Evolutionary conservation across 1,284 basidiomycete genomes (phyloP), one percentile per base, ranked within the genome.

Genomic region (Ceratobasidium sp.): DNA sequence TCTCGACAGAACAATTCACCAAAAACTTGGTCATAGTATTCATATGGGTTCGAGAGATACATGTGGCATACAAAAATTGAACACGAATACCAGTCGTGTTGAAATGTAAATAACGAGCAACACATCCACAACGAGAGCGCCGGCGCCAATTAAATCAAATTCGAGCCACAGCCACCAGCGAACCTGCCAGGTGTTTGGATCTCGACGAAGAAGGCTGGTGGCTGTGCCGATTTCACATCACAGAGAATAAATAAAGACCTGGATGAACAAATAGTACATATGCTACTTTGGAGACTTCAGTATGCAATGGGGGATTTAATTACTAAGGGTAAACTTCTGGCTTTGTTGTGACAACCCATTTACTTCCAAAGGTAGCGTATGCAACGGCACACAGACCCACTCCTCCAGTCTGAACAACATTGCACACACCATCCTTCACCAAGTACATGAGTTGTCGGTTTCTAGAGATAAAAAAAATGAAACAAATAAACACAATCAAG

Each of bases 321-420:
- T 14, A 50, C 38, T 38, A 64, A 4, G 33, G 20, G n/a, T 33
- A 23, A 23, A 6, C 16, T 27, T 59, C 23, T 14, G 48, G 14
- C 23, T 33, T 64, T 64, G 10, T 10, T 33, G 38, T 64, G 33
- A 38, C 38, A 35, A 23, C 30, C 12, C 38, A 35, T 4, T 23
- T 27, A 35, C 48, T 46, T 65, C 73, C 73, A 44, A 65, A 35
- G 60, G 60, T 16, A 75, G 73, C 73, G 59, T 64, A 50, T 6
- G 35, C 33, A 64, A 52, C 27, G 5, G 33, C 3, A 48, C n/a
- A 67, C 65, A 44, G 55, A 59, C 30, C 55, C 14, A n/a, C n/a
- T n/a, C 10, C 27, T n/a, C 8, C n/a, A 41, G n/a, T 55, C 20
- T 55, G 60, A 41, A 23, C 3, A n/a, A 20, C 14, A 27, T 73